Conservation (phyloP, 2,329 filamentous ascomycete species). For the Fusarium lyarnte region DNA sequence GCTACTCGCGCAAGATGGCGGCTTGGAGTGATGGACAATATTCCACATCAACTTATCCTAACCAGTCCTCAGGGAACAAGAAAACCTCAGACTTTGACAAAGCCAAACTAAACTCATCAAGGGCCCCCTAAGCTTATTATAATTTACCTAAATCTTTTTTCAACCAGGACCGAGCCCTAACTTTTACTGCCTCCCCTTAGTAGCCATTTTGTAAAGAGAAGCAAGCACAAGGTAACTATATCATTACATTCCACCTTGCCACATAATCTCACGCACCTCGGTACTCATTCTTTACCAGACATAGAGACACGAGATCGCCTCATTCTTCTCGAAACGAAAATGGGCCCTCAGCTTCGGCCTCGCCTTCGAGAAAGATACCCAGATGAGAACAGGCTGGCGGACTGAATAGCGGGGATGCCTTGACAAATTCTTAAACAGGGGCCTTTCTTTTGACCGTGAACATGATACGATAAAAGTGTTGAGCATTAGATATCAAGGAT, state of each 20-base stretch:
- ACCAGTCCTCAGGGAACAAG: no score
- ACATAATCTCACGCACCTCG: slow-evolving; percentile 1
- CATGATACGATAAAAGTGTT: slow-evolving; percentile 3
- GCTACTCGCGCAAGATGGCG: not conserved
- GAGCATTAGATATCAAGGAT: not conserved
- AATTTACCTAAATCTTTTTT: no score
- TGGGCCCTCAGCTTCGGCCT: slow-evolving; percentile 1
- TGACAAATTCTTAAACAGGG: slow-evolving; percentile 18
- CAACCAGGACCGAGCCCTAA: no score
- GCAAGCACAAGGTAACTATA: no score
- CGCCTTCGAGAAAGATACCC: slow-evolving; percentile 18
- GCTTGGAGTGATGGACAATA: not conserved
- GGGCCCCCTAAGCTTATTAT: no score
- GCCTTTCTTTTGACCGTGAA: slow-evolving; percentile 8
- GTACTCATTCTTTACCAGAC: not conserved
- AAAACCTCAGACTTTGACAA: no score
- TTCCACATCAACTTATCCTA: not conserved
- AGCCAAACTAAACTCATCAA: no score
- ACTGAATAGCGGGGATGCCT: slow-evolving; percentile 12
- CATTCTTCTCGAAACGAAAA: not conserved
- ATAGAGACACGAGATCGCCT: slow-evolving; percentile 6
- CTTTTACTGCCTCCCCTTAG: no score
- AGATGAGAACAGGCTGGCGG: not conserved
- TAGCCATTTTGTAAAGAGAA: no score
- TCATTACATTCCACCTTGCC: no score